A percentile compares a stretch with the other conserved stretches of the same genome.
phyloP scores from a whole-genome alignment of 164 flowering plant species.

The Paratinospora sagittata region DNA sequence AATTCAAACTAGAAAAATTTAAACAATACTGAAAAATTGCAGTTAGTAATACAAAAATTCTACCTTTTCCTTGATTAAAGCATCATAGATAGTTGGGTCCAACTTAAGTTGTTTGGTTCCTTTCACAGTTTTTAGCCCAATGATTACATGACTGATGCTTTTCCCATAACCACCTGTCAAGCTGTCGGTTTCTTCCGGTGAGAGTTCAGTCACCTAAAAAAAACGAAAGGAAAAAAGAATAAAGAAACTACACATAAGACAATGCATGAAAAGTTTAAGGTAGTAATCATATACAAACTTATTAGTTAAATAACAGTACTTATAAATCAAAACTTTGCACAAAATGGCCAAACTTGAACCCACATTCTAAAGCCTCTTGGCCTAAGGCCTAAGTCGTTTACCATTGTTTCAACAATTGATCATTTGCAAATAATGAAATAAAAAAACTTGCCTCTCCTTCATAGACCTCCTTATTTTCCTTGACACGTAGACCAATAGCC shows the following conservation, averaged over 20 bases:
- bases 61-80: too few species aligned
- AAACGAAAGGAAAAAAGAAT: not conserved
- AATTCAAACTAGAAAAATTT: not conserved
- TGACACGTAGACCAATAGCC: slow-evolving; percentile 95
- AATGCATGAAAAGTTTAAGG: not conserved
- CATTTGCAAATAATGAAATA: not conserved
- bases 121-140: slow-evolving; percentile 93
- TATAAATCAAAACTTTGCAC: not conserved
- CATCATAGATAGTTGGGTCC: too few species aligned
- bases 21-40: not conserved
- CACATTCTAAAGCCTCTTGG: too few species aligned
- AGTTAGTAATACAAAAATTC: not conserved
- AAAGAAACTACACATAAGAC: slow-evolving; percentile 4
- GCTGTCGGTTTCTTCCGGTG: slow-evolving; percentile 95
- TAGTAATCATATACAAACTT: not conserved
- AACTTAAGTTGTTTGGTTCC: too few species aligned
- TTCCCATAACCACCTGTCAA: slow-evolving; percentile 93
- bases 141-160: slow-evolving; percentile 89
- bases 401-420: not conserved
- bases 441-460: slow-evolving; percentile 91
- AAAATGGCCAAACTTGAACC: not conserved
- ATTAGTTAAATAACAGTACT: not conserved
- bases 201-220: slow-evolving; percentile 71
- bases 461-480: slow-evolving; percentile 96
- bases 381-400: too few species aligned